Conservation (phyloP, 805 yeast genomes). For the Candida jianshihensis region DNA sequence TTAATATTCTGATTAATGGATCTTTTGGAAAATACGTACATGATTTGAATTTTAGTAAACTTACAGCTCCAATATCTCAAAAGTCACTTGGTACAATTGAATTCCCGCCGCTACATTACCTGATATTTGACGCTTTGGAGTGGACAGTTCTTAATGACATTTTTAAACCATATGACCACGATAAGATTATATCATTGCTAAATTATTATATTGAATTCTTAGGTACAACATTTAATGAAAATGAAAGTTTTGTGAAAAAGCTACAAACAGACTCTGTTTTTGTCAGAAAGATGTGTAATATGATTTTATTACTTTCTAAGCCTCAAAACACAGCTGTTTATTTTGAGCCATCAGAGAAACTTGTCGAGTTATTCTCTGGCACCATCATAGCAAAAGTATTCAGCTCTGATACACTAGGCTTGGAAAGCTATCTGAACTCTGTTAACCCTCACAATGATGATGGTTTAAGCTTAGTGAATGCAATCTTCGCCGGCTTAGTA, state of each 20-base stretch:
- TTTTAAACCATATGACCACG: constrained; percentile 29
- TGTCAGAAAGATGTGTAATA: constrained; percentile 20
- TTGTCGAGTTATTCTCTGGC: constrained; percentile 28
- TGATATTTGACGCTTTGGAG: constrained; percentile 28
- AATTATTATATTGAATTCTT: constrained; percentile 20
- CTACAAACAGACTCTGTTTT: constrained; percentile 24
- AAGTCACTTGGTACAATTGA: constrained; percentile 11
- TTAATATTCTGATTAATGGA: constrained; percentile 35
- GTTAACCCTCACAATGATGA: constrained; percentile 11
- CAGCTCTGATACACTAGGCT: constrained; percentile 13
- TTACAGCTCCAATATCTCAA: constrained; percentile 5
- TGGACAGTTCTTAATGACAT: constrained; percentile 31
- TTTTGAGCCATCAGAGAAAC: constrained; percentile 23
- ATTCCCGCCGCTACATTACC: constrained; percentile 39
- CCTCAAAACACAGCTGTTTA: constrained; percentile 26
- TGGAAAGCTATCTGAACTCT: constrained; percentile 15
- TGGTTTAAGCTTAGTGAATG: constrained; percentile 9
- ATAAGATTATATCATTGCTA: constrained; percentile 23
- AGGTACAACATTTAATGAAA: constrained; percentile 21
- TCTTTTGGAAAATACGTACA: constrained; percentile 37
- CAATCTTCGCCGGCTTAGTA: constrained; percentile 17
- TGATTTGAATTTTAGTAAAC: constrained; percentile 15
- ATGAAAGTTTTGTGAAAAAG: constrained; percentile 20
- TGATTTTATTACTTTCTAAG: constrained; percentile 24
- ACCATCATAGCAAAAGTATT: constrained; percentile 29